A percentile compares a stretch with the other conserved stretches of the same genome.
Conservation (phyloP, 2,329 filamentous ascomycete genomes). For the Fusarium begoniae region DNA sequence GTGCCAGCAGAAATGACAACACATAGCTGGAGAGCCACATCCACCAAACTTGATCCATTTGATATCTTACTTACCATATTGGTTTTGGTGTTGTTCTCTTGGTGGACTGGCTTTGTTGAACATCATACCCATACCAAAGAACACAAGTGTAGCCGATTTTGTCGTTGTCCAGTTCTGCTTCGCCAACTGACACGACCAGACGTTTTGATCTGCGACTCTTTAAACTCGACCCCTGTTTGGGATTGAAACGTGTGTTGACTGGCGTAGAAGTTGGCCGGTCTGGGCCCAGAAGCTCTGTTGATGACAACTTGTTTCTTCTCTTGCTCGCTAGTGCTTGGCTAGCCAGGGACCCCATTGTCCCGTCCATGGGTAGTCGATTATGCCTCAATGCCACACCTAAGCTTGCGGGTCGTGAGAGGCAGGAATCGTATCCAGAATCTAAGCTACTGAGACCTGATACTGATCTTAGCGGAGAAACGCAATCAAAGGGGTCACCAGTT, state of each 20-base stretch:
- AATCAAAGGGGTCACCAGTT: slow-evolving; percentile 24
- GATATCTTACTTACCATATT: slow-evolving; percentile 37
- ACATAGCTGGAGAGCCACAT: neutral
- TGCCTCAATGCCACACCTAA: slow-evolving; percentile 27
- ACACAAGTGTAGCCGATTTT: slow-evolving; percentile 37
- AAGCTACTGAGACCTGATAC: slow-evolving; percentile 38
- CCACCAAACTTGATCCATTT: slow-evolving; percentile 2
- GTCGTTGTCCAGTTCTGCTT: slow-evolving; percentile 33
- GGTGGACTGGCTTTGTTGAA: slow-evolving; percentile 35
- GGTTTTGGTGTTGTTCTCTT: slow-evolving; percentile 34
- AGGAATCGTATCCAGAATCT: slow-evolving; percentile 41
- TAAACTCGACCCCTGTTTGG: slow-evolving; percentile 5
- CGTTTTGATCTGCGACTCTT: slow-evolving; percentile 5
- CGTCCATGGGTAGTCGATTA: slow-evolving; percentile 30
- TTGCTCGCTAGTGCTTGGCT: slow-evolving; percentile 27
- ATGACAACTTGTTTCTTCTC: slow-evolving; percentile 26
- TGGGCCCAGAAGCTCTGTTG: slow-evolving; percentile 30
- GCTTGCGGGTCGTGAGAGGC: slow-evolving; percentile 33
- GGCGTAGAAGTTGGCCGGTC: slow-evolving; percentile 25
- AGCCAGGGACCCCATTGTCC: slow-evolving; percentile 17
- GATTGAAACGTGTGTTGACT: neutral
- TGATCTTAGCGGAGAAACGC: slow-evolving; percentile 32
- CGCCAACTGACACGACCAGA: slow-evolving; percentile 25
- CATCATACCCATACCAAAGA: slow-evolving; percentile 39
- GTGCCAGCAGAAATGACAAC: slow-evolving; percentile 4